Percentiles rank a stretch among this genome's conserved stretches.
phyloP scores from a whole-genome alignment of 352 stramenopile genomes.

The Phytophthora fragariaefolia region DNA sequence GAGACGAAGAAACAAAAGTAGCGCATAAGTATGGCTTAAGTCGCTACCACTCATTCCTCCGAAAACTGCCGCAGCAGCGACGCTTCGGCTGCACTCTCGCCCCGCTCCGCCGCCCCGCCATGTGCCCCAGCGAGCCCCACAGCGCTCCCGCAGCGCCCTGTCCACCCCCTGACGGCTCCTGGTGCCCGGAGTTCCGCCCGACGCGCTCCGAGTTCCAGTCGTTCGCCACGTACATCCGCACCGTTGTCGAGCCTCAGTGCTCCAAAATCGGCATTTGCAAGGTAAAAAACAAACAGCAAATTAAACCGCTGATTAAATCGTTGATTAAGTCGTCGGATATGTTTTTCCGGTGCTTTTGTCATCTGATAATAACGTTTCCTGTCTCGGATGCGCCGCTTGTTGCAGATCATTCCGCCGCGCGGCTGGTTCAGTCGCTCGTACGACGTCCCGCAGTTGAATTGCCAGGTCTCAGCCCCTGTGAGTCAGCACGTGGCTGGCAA shows the following conservation, averaged over 20 bases:
- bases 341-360: neutral
- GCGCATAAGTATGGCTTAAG: no score
- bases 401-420: conserved; percentile 68
- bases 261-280: conserved; percentile 90
- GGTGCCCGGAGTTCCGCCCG: conserved; percentile 89
- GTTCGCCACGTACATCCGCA: conserved; percentile 87
- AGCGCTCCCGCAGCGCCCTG: neutral
- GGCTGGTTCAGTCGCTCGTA: conserved; percentile 83
- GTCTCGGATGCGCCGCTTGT: neutral
- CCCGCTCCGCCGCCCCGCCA: neutral
- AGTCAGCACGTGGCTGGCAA: conserved; percentile 90
- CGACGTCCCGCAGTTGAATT: conserved; percentile 55
- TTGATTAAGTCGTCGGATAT: neutral
- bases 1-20: no score
- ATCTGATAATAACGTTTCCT: neutral
- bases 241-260: conserved; percentile 82
- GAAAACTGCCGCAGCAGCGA: no score
- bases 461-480: conserved; percentile 66
- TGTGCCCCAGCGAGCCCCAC: conserved; percentile 29
- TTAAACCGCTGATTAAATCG: neutral
- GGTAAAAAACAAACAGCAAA: conserved; percentile 61
- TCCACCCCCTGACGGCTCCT: conserved; percentile 42
- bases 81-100: conserved; percentile 17
- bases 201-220: conserved; percentile 85
- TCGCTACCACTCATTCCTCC: neutral